phyloP scores from a whole-genome alignment of 345 rosid species.

The Hibiscus tridactylites region DNA sequence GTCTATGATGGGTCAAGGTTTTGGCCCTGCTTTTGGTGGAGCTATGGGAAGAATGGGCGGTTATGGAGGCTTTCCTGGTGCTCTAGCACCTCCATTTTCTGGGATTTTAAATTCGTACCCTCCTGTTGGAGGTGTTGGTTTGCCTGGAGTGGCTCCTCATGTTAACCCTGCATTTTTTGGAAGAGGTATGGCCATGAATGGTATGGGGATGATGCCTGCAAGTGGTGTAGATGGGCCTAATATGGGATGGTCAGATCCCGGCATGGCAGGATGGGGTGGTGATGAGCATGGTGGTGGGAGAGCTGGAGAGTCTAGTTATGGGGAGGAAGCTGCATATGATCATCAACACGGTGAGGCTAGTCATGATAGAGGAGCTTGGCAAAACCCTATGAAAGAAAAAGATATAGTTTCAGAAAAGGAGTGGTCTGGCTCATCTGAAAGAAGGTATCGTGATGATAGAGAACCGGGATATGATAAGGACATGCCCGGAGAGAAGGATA shows the following conservation, averaged over 20 bases:
- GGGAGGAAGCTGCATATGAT: neutral
- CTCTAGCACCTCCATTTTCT: neutral
- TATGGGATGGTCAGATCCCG: slow-evolving; percentile 5
- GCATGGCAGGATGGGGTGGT: slow-evolving; percentile 7
- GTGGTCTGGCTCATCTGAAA: slow-evolving; percentile 3
- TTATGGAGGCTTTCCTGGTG: slow-evolving; percentile 4
- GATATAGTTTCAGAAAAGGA: neutral
- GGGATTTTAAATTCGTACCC: slow-evolving; percentile 1
- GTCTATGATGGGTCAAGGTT: slow-evolving; percentile 9
- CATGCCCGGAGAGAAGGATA: neutral
- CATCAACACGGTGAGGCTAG: neutral
- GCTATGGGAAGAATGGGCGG: neutral
- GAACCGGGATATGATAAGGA: slow-evolving; percentile 3
- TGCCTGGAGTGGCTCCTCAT: slow-evolving; percentile 5
- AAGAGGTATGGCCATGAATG: slow-evolving; percentile 5
- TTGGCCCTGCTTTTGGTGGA: slow-evolving; percentile 1
- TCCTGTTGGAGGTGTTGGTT: slow-evolving; percentile 4
- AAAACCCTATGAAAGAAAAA: slow-evolving; percentile 1
- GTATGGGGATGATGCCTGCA: neutral
- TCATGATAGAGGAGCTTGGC: slow-evolving; percentile 2
- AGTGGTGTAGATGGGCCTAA: slow-evolving; percentile 7
- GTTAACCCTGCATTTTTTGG: slow-evolving; percentile 7
- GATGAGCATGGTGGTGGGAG: slow-evolving; percentile 6
- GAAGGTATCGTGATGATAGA: slow-evolving; percentile 1
- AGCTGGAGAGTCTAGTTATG: slow-evolving; percentile 10